phyloP scores from a whole-genome alignment of 306 rosid species.

The Cucurbita moschata region DNA sequence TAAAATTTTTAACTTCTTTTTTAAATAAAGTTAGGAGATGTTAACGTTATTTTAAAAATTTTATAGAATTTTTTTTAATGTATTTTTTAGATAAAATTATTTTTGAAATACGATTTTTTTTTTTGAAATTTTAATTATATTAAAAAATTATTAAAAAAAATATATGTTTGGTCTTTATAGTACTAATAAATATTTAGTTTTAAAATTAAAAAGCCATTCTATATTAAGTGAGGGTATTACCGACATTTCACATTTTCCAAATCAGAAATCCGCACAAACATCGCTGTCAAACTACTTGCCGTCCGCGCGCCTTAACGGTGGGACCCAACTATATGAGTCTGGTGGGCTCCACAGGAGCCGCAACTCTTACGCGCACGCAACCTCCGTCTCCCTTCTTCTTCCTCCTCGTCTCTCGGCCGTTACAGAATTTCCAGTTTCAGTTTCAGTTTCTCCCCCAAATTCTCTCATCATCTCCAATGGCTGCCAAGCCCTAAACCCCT shows the following conservation, averaged over 20 bases:
- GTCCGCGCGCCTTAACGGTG: neutral
- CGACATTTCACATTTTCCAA: neutral
- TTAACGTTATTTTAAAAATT: too few relatives aligned
- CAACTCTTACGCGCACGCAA: neutral
- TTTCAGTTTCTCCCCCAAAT: neutral
- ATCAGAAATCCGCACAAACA: neutral
- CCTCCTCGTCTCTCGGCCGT: neutral
- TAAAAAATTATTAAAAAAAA: too few relatives aligned
- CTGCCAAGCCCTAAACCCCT: neutral
- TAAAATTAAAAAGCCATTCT: too few relatives aligned
- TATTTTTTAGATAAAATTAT: too few relatives aligned
- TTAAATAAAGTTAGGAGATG: too few relatives aligned
- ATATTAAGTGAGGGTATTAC: too few relatives aligned
- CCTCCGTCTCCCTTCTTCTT: neutral
- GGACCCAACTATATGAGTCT: neutral
- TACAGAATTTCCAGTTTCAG: neutral
- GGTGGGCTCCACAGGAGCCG: neutral
- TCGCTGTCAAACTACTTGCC: neutral
- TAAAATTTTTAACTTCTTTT: too few relatives aligned
- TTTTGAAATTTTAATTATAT: too few relatives aligned
- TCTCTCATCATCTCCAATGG: neutral
- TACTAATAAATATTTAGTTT: too few relatives aligned
- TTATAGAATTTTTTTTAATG: too few relatives aligned
- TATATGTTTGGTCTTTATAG: too few relatives aligned
- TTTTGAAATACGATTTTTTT: too few relatives aligned